Evolutionary conservation across 2,329 filamentous ascomycete genomes (phyloP), one percentile per base, ranked within the genome.

Genomic region (Colletotrichum spinosum): DNA sequence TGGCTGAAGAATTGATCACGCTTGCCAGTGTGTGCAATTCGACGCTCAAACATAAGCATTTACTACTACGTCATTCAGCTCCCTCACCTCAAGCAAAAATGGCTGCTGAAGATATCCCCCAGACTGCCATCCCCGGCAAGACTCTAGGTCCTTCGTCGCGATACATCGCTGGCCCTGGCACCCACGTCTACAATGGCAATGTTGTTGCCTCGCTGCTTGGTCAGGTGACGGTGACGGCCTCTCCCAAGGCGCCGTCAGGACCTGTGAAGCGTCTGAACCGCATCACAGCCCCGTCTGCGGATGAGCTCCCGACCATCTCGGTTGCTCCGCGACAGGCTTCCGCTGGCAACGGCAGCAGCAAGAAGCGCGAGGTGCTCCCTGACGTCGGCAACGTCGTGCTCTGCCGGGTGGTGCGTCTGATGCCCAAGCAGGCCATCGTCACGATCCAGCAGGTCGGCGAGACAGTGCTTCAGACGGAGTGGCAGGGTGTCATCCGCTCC

Each of bases 171-270:
- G 95, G 95, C 12, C 83, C 92, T 10, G 96, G 95, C 69, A 97
- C 94, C 0, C 93, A 98, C 77, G 84, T 97, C 69, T 86, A 93
- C 79, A 84, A 91, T 69, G 84, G 88, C 68, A 86, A 90, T 64
- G 87, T 97, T 70, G 91, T 91, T 77, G 90, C 94, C 65, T 97
- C 94, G 17, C 89, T 97, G 67, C 86, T 94, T 54, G 95, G 94
- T 52, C 86, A 86, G 45, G 87, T 95, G 68, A 78, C 83, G 63
- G 79, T 90, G 65, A 80, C 81, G 35, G 79, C 83, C 55, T 79
- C 83, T 2, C 78, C 76, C n/a, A 83, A 78, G 65, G 72, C 77
- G 52, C 77, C 83, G 52, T 79, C 80, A 53, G 84, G 83, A 17
- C 83, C 84, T n/a, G 76, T 80, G 59, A 89, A 88, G 77, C 86